Percentiles rank a stretch among this genome's conserved stretches.
Evolutionary conservation across 805 yeast genomes (phyloP).

Genomic region (Wickerhamiella australiensis): DNA sequence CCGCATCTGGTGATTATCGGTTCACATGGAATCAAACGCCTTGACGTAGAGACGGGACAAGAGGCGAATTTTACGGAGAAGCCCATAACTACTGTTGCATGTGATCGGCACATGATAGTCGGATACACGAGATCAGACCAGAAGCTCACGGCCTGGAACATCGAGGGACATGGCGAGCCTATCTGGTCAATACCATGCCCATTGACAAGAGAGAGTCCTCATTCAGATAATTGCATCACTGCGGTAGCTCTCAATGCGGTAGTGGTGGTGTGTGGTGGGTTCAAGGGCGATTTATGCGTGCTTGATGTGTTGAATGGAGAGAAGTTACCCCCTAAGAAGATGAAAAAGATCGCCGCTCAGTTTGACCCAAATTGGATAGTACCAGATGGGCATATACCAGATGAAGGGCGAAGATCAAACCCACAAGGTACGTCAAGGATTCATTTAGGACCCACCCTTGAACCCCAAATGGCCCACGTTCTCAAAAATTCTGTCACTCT

Average conservation of each 20-base stretch:
- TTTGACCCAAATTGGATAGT: not conserved
- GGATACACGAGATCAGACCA: not conserved
- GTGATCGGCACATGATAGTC: not conserved
- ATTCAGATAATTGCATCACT: not conserved
- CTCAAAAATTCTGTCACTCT: not conserved
- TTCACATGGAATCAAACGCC: not conserved
- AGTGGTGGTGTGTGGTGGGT: constrained; percentile 2
- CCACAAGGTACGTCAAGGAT: not conserved
- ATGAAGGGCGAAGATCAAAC: not conserved
- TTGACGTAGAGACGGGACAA: not conserved
- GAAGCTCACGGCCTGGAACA: not conserved
- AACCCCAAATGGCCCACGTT: not conserved
- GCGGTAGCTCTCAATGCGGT: not conserved
- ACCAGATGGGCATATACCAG: not conserved
- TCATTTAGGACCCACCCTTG: not conserved
- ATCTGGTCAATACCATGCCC: not conserved
- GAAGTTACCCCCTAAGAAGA: not conserved
- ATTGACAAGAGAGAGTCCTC: not conserved
- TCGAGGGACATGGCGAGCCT: not conserved
- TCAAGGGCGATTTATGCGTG: constrained; percentile 1
- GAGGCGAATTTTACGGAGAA: not conserved
- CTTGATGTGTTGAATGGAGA: constrained; percentile 8
- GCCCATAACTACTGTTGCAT: not conserved
- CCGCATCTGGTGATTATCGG: not conserved
- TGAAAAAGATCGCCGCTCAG: not conserved